Conservation (phyloP, 306 rosid genomes). For the Quercus mongolica region DNA sequence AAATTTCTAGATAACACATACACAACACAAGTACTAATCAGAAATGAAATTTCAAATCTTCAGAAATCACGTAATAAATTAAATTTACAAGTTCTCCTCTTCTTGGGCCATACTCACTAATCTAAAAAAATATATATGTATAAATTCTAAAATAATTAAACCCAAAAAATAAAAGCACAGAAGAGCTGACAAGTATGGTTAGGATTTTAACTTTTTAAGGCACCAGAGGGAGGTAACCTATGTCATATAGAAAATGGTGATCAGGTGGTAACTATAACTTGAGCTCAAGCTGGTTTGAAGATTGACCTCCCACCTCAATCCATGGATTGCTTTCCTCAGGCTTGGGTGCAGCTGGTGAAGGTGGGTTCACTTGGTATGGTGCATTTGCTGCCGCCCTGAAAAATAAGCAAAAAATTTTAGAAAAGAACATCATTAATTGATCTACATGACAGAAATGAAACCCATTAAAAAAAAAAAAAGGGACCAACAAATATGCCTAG, state of each 20-base stretch:
- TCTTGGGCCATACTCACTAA: too few species aligned
- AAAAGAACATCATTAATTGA: neutral
- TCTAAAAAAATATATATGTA: too few species aligned
- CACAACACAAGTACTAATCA: neutral
- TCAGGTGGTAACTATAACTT: constrained; percentile 36
- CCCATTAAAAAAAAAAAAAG: neutral
- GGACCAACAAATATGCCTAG: too few species aligned
- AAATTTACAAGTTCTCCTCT: neutral
- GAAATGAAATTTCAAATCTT: neutral
- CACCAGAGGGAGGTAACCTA: constrained; percentile 9
- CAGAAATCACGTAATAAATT: neutral
- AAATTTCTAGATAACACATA: too few species aligned
- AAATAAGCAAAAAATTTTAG: neutral
- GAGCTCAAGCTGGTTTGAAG: constrained; percentile 57
- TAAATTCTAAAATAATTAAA: neutral
- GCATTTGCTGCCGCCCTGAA: constrained; percentile 66
- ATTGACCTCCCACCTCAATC: constrained; percentile 34
- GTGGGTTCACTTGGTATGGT: constrained; percentile 61
- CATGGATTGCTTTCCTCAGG: constrained; percentile 38
- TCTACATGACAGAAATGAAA: neutral
- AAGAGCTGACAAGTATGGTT: constrained; percentile 6
- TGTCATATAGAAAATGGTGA: constrained; percentile 33
- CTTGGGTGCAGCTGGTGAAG: constrained; percentile 19
- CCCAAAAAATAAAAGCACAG: neutral
- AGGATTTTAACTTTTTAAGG: constrained; percentile 7